Percentiles rank a stretch among this genome's conserved stretches.
phyloP scores from a whole-genome alignment of 176 grass and related monocot genomes.

The Eleusine indica region DNA sequence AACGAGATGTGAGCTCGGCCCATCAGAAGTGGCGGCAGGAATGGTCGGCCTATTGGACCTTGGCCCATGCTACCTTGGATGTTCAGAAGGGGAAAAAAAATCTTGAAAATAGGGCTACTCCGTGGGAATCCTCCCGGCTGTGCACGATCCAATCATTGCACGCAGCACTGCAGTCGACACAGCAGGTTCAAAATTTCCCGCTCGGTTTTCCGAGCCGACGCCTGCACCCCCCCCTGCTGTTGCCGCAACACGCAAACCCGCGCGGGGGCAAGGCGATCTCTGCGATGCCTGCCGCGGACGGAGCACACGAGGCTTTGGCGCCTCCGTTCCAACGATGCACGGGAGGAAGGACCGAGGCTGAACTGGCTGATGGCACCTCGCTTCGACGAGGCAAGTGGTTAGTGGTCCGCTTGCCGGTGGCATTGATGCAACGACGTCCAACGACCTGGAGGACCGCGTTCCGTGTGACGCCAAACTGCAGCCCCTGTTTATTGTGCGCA shows the following conservation, averaged over 20 bases:
- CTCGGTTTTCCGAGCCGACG: slow-evolving; percentile 3
- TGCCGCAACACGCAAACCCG: neutral
- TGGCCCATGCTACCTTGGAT: neutral
- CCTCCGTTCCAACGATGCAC: neutral
- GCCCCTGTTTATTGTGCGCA: neutral
- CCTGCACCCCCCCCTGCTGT: neutral
- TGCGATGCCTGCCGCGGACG: neutral
- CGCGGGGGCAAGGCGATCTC: neutral
- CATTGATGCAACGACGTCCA: slow-evolving; percentile 3
- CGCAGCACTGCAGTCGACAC: neutral
- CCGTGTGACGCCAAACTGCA: neutral
- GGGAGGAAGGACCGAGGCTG: neutral
- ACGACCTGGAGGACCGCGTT: neutral
- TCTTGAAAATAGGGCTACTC: too few relatives aligned
- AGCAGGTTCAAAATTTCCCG: slow-evolving; percentile 38
- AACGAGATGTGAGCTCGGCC: neutral
- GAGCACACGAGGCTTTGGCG: neutral
- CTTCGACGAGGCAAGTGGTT: neutral
- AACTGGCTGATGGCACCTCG: neutral
- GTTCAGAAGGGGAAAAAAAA: too few relatives aligned
- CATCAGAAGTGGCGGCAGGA: neutral
- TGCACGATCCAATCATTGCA: slow-evolving; percentile 15
- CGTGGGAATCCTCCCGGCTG: neutral
- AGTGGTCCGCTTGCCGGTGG: neutral
- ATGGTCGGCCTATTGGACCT: neutral